A percentile compares a stretch with the other conserved stretches of the same genome.
Conservation (phyloP, 2,329 filamentous ascomycete genomes). For the Sporothrix luriei region DNA sequence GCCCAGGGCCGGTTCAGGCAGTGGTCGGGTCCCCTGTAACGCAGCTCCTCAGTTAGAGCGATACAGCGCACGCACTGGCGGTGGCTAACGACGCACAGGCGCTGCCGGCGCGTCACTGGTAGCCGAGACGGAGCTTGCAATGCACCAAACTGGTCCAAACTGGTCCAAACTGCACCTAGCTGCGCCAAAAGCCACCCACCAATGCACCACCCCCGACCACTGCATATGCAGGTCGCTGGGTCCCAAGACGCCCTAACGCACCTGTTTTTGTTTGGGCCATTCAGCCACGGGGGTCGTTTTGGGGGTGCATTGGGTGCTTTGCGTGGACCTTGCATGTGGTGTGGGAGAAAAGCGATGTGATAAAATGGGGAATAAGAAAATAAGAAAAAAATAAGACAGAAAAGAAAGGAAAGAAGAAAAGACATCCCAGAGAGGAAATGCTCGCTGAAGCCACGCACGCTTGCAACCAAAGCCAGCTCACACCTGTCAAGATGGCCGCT, state of each 20-base stretch:
- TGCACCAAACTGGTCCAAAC: not conserved
- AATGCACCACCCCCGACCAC: slow-evolving; percentile 7
- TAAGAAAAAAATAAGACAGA: slow-evolving; percentile 1
- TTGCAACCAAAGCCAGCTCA: not conserved
- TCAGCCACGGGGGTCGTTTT: not conserved
- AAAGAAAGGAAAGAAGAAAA: not conserved
- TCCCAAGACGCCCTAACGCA: slow-evolving; percentile 20
- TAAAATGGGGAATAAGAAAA: not conserved
- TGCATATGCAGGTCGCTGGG: slow-evolving; percentile 25
- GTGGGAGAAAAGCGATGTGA: not conserved
- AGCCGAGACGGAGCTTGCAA: not conserved
- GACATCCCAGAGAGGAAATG: slow-evolving; percentile 6
- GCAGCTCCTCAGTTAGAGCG: not conserved
- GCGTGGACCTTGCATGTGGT: slow-evolving; percentile 24
- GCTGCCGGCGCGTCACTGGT: not conserved
- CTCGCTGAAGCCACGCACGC: not conserved
- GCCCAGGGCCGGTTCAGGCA: slow-evolving; percentile 5
- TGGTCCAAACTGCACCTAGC: too few species aligned
- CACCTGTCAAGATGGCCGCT: not conserved
- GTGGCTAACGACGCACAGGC: slow-evolving; percentile 10
- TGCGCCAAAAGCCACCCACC: not conserved
- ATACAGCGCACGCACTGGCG: slow-evolving; percentile 7
- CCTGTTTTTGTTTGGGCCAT: slow-evolving; percentile 3
- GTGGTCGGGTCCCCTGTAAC: not conserved
- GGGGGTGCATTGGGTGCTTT: slow-evolving; percentile 3